Evolutionary conservation across 495 filamentous ascomycete species (phyloP).

Genomic region (Xylaria bambusicola): DNA sequence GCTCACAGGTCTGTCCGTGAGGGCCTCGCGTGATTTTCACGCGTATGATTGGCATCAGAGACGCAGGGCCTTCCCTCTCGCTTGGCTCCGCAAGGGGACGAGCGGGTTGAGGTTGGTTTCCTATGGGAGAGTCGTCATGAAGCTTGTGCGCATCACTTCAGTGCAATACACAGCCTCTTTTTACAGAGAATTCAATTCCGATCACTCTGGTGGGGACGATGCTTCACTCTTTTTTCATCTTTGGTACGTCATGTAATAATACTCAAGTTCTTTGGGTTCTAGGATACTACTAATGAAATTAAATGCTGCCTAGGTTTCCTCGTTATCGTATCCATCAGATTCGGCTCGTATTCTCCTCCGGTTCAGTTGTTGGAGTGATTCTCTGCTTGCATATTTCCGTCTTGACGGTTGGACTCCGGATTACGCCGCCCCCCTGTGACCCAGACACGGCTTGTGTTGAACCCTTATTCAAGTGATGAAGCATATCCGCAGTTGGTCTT

Average conservation of each 20-base stretch:
- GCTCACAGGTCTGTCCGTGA: constrained; percentile 72
- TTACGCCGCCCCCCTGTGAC: not conserved
- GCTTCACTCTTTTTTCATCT: constrained; percentile 46
- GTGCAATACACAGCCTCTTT: constrained; percentile 98
- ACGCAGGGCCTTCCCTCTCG: constrained; percentile 67
- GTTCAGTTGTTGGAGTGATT: not conserved
- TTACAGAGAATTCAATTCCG: constrained; percentile 95
- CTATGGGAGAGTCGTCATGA: constrained; percentile 91
- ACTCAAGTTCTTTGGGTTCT: not conserved
- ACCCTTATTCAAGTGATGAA: constrained; percentile 24
- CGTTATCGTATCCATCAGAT: no score
- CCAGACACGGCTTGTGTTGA: constrained; percentile 7
- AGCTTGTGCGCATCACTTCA: constrained; percentile 94
- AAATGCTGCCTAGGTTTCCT: not conserved
- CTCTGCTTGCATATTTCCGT: not conserved
- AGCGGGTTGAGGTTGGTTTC: constrained; percentile 44
- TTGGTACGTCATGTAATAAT: constrained; percentile 57
- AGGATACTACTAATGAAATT: constrained; percentile 46
- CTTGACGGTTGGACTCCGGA: not conserved
- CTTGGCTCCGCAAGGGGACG: constrained; percentile 46
- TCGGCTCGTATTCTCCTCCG: no score
- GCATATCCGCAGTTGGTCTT: constrained; percentile 15
- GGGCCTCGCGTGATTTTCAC: constrained; percentile 87
- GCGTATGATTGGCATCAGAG: constrained; percentile 99
- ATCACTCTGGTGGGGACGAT: constrained; percentile 46